A percentile compares a stretch with the other conserved stretches of the same genome.
Conservation (phyloP, 495 filamentous ascomycete genomes). For the Tuber magnatum region DNA sequence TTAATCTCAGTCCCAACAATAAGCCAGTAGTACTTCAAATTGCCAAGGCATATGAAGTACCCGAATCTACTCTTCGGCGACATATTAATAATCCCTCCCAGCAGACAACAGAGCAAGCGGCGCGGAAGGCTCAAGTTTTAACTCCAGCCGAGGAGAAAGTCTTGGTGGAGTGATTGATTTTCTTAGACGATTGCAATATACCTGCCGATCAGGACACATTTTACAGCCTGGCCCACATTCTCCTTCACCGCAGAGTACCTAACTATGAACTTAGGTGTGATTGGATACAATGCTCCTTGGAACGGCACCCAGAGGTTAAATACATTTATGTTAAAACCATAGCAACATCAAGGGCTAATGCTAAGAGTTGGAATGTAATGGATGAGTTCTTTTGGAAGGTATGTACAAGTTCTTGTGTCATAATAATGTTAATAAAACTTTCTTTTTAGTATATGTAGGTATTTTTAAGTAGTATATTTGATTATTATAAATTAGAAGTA, state of each 20-base stretch:
- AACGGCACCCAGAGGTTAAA: neutral
- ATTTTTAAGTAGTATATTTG: neutral
- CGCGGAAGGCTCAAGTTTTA: neutral
- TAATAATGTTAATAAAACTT: neutral
- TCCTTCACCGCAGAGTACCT: neutral
- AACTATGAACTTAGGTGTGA: neutral
- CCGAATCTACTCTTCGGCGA: neutral
- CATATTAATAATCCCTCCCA: neutral
- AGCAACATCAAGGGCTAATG: slow-evolving; percentile 5
- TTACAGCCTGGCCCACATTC: neutral
- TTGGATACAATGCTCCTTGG: slow-evolving; percentile 5
- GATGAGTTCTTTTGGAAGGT: slow-evolving; percentile 17
- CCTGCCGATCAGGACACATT: neutral
- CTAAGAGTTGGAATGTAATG: slow-evolving; percentile 14
- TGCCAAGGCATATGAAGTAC: neutral
- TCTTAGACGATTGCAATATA: slow-evolving; percentile 11
- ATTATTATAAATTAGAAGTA: neutral
- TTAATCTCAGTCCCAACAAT: neutral
- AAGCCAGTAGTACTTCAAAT: slow-evolving; percentile 3
- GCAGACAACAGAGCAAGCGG: neutral
- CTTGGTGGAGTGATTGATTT: slow-evolving; percentile 9
- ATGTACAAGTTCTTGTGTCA: neutral
- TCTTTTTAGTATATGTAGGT: neutral
- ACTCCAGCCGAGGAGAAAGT: neutral
- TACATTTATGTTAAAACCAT: slow-evolving; percentile 14